Evolutionary conservation across 2,329 filamentous ascomycete species (phyloP), one percentile per base, ranked within the genome.

Genomic region (Metarhizium robertsii): DNA sequence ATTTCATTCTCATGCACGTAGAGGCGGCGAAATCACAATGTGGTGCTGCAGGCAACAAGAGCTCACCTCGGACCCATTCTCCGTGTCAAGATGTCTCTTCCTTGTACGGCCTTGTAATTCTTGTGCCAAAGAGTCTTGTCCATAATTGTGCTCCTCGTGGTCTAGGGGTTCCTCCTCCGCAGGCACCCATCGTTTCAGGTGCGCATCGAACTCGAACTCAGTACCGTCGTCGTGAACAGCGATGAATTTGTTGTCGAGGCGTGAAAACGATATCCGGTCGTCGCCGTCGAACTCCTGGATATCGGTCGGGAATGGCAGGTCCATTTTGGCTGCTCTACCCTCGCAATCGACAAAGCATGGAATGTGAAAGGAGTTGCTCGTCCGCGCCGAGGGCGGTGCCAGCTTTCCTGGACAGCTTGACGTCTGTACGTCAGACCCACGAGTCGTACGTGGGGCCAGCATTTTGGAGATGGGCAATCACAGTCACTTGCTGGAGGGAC

Each of bases 231-330:
- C 88, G 56, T 89, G 87, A 59, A 95, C 91, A 7, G 94, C 83
- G 53, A 94, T 82, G 73, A 86, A 92, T 67, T 90, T 92, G 66
- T 84, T 79, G 71, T 92, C 87, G 58, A 90, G 77, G 67, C 83
- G 88, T n/a, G 89, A 92, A 73, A 87, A 95, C 6, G 90, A 92
- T 65, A 96, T 88, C 62, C 92, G 87, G 32, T 88, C 81, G 67
- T 96, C 91, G 57, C 74, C 74, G 64, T 87, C 85, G 67, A 95
- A 95, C 50, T 87, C 80, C 55, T 81, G 78, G 14, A 80, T 78
- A 56, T 89, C 75, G 18, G 75, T 82, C 25, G 83, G 82, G 55
- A 85, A 83, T 11, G 71, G 57, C 2, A 61, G 47, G 13, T 72
- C 67, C 68, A 72, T 71, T 43, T 54, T 57, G 2, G 8, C 45